Conservation (phyloP, 2,329 filamentous ascomycete species). For the Sporothrix brunneoviolacea region DNA sequence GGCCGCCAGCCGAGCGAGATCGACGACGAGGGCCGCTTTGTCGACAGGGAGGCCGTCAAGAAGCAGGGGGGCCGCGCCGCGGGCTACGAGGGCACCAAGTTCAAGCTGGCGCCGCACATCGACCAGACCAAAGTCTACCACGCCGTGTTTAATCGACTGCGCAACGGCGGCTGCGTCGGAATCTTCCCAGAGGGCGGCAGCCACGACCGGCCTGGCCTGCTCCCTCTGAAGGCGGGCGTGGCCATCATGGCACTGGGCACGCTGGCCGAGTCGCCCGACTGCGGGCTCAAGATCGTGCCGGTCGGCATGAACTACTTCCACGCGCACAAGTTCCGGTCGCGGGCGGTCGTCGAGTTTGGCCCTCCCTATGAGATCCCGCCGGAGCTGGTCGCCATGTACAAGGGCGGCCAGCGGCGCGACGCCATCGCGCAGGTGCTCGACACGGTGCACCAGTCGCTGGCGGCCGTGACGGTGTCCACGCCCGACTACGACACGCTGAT, state of each 20-base stretch:
- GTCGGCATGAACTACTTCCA: conserved; percentile 99
- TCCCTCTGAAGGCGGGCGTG: conserved; percentile 92
- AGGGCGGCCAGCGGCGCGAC: conserved; percentile 73
- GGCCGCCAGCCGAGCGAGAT: conserved; percentile 59
- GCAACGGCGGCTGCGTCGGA: conserved; percentile 79
- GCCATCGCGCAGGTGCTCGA: conserved; percentile 82
- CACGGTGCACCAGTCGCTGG: conserved; percentile 75
- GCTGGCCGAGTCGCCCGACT: conserved; percentile 75
- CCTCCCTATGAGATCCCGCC: conserved; percentile 76
- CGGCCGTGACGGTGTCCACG: conserved; percentile 82
- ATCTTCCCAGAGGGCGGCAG: conserved; percentile 97
- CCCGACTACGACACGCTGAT: conserved; percentile 95
- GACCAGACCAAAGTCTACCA: conserved; percentile 93
- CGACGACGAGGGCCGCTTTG: conserved; percentile 57
- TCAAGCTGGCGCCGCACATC: conserved; percentile 84
- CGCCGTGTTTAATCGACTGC: conserved; percentile 79
- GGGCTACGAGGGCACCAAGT: conserved; percentile 70
- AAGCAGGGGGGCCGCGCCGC: conserved; percentile 38
- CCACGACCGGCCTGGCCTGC: conserved; percentile 84
- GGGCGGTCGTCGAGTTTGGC: conserved; percentile 93
- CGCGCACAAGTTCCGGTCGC: conserved; percentile 93
- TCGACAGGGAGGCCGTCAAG: conserved; percentile 42
- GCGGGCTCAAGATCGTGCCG: conserved; percentile 87
- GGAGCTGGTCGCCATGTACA: conserved; percentile 80
- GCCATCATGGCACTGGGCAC: conserved; percentile 96